Evolutionary conservation across 768 basidiomycete species (phyloP), one percentile per base, ranked within the genome.

Genomic region (Leucosporidium creatinivorum): DNA sequence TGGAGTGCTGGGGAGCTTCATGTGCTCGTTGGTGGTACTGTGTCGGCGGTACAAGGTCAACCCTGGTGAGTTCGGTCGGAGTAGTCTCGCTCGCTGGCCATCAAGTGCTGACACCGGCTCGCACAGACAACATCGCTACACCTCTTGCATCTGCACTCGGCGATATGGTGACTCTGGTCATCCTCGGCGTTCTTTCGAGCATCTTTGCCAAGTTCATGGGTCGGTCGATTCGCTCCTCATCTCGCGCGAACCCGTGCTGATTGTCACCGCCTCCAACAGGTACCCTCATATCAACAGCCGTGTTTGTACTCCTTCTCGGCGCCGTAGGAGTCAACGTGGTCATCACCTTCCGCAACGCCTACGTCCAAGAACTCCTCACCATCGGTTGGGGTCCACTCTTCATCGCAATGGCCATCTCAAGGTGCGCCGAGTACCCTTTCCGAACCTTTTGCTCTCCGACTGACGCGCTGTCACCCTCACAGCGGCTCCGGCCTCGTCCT

Each of bases 81-180:
- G 47, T 51, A 30, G 28, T 12, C n/a, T 6, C 48, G 4, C 31
- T 18, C 31, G 8, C n/a, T 39, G 30, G 17, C n/a, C 47, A 23
- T 57, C 21, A 3, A 15, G 4, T n/a, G 39, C 49, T 18, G n/a
- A 58, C 50, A 21, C 33, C 12, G 15, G 55, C n/a, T 48, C 74
- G 61, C 49, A 9, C 75, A 91, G 93, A 96, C 76, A 99, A 99
- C 77, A 93, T 98, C 72, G 89, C 93, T 2, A 91, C 96, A 0
- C 93, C 96, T 0, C 82, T 98, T 13, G 96, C 96, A 0, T 85
- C 91, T 4, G 91, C 90, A 73, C 82, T 98, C 3, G 94, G 96
- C 7, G 96, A 98, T 75, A 82, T 99, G 44, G 82, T 98, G 59
- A 94, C 94, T 0, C 85, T 99, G 58, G 82, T 86, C 66, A 85